These are phyloP conservation scores for Kingdonia uniflora DNA, from an alignment of 164 flowering plant species.

Conservation along the genomic window DNA sequence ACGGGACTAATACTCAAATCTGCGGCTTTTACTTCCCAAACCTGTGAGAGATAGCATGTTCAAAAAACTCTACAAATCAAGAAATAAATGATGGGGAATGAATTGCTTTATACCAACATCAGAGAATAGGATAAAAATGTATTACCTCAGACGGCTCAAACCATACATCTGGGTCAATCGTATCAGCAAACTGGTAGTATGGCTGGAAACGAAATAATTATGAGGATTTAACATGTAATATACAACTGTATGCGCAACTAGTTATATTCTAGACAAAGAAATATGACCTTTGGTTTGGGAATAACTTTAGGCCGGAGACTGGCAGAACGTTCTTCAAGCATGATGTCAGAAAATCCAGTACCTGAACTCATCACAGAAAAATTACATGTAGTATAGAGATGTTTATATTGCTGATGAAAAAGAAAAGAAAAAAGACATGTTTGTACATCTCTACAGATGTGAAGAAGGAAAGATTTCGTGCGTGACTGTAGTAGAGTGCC, in stretches of 20 bases:
- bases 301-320: constrained; percentile 80
- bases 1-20: constrained; percentile 95
- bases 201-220: constrained; percentile 34
- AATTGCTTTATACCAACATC: not conserved
- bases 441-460: too few relatives aligned
- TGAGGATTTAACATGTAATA: not conserved
- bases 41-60: constrained; percentile 32
- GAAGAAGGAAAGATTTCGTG: too few relatives aligned
- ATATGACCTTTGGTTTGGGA: constrained; percentile 55
- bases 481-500: too few relatives aligned
- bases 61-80: not conserved
- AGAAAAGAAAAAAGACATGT: too few relatives aligned
- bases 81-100: too few relatives aligned
- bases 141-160: constrained; percentile 90
- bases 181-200: constrained; percentile 64
- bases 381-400: too few relatives aligned
- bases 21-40: constrained; percentile 99
- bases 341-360: constrained; percentile 84
- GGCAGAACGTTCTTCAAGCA: constrained; percentile 84
- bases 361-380: constrained; percentile 30
- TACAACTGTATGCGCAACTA: too few relatives aligned
- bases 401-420: too few relatives aligned
- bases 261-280: not conserved
- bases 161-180: constrained; percentile 91
- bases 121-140: not conserved